Conservation (phyloP, 768 basidiomycete genomes). For the Suillus luteus region DNA sequence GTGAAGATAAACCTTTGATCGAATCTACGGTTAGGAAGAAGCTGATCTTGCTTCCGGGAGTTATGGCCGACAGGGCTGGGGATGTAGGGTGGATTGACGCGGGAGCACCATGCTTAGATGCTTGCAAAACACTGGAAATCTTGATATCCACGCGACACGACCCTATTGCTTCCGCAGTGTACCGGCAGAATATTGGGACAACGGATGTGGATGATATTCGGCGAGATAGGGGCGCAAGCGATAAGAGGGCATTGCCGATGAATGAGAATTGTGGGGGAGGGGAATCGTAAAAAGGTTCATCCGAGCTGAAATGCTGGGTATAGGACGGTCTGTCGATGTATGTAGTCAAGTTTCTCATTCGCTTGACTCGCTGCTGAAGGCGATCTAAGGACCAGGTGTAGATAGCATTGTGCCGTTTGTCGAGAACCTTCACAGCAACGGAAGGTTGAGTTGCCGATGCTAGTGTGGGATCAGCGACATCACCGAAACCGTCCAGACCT, state of each 20-base stretch:
- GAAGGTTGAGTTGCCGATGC: conserved; percentile 76
- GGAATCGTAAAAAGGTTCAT: conserved; percentile 90
- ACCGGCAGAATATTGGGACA: conserved; percentile 90
- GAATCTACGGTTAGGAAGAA: conserved; percentile 87
- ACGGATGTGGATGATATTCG: conserved; percentile 72
- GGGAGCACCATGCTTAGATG: conserved; percentile 62
- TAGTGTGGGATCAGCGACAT: conserved; percentile 83
- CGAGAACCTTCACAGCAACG: conserved; percentile 88
- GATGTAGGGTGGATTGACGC: conserved; percentile 76
- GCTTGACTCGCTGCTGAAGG: conserved; percentile 83
- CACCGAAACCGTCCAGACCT: conserved; percentile 89
- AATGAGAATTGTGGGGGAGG: conserved; percentile 90
- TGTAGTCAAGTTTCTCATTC: conserved; percentile 90
- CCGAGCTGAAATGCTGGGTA: conserved; percentile 90
- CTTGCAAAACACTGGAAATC: conserved; percentile 65
- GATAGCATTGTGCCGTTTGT: conserved; percentile 82
- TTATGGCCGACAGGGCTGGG: conserved; percentile 66
- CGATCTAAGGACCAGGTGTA: conserved; percentile 92
- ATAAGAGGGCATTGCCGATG: conserved; percentile 84
- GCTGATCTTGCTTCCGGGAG: conserved; percentile 76
- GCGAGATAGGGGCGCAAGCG: conserved; percentile 79
- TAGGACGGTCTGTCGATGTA: conserved; percentile 93
- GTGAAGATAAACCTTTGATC: conserved; percentile 86
- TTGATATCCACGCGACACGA: conserved; percentile 88
- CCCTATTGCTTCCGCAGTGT: conserved; percentile 94